Conservation (phyloP, 179 eudicot genomes). For the Beta macrorhiza region DNA sequence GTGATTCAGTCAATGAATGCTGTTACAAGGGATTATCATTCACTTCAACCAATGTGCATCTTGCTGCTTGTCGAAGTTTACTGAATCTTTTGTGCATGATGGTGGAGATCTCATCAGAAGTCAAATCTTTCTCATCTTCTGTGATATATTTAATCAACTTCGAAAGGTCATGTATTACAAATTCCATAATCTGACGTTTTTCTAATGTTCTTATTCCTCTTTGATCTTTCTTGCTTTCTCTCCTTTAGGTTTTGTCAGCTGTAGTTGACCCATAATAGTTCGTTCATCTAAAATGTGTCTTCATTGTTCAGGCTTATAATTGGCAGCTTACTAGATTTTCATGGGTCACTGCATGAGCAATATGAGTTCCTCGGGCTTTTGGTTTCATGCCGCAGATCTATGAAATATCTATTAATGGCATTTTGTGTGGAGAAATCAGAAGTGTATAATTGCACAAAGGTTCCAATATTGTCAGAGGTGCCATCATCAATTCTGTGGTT, state of each 20-base stretch:
- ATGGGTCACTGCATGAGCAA: constrained; percentile 30
- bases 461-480: constrained; percentile 40
- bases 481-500: constrained; percentile 60
- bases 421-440: constrained; percentile 46
- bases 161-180: constrained; percentile 54
- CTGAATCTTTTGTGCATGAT: constrained; percentile 58
- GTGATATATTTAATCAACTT: constrained; percentile 60
- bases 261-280: constrained; percentile 3
- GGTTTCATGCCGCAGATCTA: constrained; percentile 64
- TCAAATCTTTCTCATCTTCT: constrained; percentile 47
- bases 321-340: constrained; percentile 43
- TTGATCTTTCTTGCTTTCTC: constrained; percentile 9
- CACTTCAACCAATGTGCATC: constrained; percentile 27
- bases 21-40: constrained; percentile 27
- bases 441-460: constrained; percentile 34
- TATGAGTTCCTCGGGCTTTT: constrained; percentile 54
- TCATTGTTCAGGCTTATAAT: constrained; percentile 65
- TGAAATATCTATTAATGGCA: constrained; percentile 47
- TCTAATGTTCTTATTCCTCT: background rate
- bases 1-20: constrained; percentile 23
- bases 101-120: constrained; percentile 50
- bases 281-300: constrained; percentile 10
- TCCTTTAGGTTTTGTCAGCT: constrained; percentile 1
- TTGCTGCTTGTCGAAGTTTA: constrained; percentile 51
- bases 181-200: background rate